Evolutionary conservation across 192 early-diverging fungal species (phyloP), one percentile per base, ranked within the genome.

Genomic region (Linderina pennispora): DNA sequence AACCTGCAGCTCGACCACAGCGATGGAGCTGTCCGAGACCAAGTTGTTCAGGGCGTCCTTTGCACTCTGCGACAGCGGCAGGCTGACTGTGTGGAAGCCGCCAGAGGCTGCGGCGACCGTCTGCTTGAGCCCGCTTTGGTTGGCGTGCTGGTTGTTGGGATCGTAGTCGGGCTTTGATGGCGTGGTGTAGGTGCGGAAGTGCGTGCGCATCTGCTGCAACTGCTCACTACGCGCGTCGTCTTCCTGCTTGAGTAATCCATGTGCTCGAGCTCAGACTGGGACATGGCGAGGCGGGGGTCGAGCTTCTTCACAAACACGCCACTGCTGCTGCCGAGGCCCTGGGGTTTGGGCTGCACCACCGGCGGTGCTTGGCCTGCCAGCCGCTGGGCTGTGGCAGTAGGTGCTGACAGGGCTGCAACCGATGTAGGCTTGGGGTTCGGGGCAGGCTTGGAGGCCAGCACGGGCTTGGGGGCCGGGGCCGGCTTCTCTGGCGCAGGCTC

Each of bases 271-370:
- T 75, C 73, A 0, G 56, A 60, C 22, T 32, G 39, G 1, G 65
- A 69, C 73, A 75, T 75, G 9, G 61, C 65, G 35, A 64, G 50
- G 23, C 73, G 65, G 11, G 73, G 73, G 32, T 64, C 61, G 9
- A 57, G 45, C 43, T 64, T 59, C 19, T 48, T 46, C 20, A 64
- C 57, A 56, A 71, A 71, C 16, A 64, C 61, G 32, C 67, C 67
- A n/a, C n/a, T n/a, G 7, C 43, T 40, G n/a, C 14, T 40, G 14
- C 17, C 38, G 38, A 40, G 6, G 6, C 6, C 17, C 8, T 40
- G 21, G 16, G 38, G 5, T 8, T 40, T 5, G 38, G 17, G 5
- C 21, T 40, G 16, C 4, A 14, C 38, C n/a, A n/a, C n/a, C n/a
- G n/a, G n/a, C n/a, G n/a, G n/a, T n/a, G n/a, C n/a, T n/a, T n/a